Base-by-base conservation (phyloP, 352 stramenopile species). In the Albugo laibachii region DNA sequence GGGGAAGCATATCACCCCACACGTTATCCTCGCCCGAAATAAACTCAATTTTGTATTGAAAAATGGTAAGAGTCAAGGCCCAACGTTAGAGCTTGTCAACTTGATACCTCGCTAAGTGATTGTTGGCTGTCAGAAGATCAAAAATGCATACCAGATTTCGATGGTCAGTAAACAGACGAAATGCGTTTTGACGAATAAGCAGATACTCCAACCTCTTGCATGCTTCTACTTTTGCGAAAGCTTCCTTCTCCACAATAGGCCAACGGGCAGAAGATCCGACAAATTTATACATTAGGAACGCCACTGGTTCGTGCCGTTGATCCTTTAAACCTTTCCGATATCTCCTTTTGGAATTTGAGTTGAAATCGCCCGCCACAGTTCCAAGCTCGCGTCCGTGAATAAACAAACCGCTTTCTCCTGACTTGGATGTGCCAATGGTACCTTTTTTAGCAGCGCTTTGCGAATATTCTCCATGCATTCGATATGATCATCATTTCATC, bases 61-160 rank as follows among this genome's bases (percentile, higher is more conserved):
- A 63, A 16, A 47, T 45, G 12, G 35, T 44, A 41, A 63, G 36
- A 1, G 39, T 49, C 1, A 50, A 38, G 1, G 56, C 46, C 59
- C 56, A 66, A 1, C 56, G 41, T 41, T 58, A 45, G 2, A 63
- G 40, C 43, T 66, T 66, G 48, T 64, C 50, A 0, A 52, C 59
- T 24, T 64, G 56, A 43, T 53, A 58, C 13, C 45, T 15, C 3
- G 48, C 2, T 47, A 60, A 51, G 5, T 18, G 43, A 0, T 34
- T 12, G 34, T 50, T 43, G 3, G 18, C 38, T 0, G 21, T 20
- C 1, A 48, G 14, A 13, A 54, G 57, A 15, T 58, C 53, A 37
- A 64, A 64, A 5, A 58, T 57, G 43, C 56, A 58, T 13, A 40
- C 15, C 2, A 63, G 38, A 39, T 63, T 63, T 0, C 49, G 37